These are phyloP conservation scores for Hysterangium stoloniferum DNA, from an alignment of 768 basidiomycete species.

Conservation along the genomic window DNA sequence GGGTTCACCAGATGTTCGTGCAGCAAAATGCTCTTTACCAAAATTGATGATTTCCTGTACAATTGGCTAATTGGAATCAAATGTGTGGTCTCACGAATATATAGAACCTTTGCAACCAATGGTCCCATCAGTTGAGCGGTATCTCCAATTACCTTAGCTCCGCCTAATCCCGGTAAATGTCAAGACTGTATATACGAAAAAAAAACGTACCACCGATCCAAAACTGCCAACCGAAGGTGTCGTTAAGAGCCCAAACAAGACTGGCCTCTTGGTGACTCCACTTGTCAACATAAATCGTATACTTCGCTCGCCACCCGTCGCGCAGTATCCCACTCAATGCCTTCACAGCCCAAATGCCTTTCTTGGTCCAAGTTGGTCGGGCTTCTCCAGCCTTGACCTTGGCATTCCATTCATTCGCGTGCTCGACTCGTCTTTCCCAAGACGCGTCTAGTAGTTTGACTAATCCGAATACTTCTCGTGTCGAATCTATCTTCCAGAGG, in stretches of 20 bases:
- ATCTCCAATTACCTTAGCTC: constrained; percentile 48
- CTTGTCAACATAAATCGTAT: background rate
- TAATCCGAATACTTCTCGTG: constrained; percentile 42
- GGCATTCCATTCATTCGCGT: constrained; percentile 50
- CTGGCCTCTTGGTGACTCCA: constrained; percentile 47
- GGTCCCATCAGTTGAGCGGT: constrained; percentile 56
- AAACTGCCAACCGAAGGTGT: constrained; percentile 48
- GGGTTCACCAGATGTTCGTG: constrained; percentile 29
- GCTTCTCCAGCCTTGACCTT: constrained; percentile 38
- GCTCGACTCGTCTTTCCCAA: constrained; percentile 40
- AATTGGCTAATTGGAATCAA: background rate
- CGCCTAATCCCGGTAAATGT: background rate
- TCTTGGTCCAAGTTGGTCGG: constrained; percentile 31
- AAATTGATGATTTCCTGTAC: constrained; percentile 53
- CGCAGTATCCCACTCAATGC: constrained; percentile 9
- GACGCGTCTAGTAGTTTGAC: constrained; percentile 47
- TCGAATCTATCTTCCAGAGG: constrained; percentile 56
- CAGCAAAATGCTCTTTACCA: constrained; percentile 38
- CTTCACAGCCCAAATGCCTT: constrained; percentile 35
- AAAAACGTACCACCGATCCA: constrained; percentile 60
- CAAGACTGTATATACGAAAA: constrained; percentile 23
- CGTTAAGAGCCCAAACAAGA: constrained; percentile 53
- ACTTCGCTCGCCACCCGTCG: constrained; percentile 18
- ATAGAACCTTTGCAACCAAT: constrained; percentile 41
- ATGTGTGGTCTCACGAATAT: background rate